phyloP scores from a whole-genome alignment of 768 basidiomycete genomes.

The Dentipellis fragilis region DNA sequence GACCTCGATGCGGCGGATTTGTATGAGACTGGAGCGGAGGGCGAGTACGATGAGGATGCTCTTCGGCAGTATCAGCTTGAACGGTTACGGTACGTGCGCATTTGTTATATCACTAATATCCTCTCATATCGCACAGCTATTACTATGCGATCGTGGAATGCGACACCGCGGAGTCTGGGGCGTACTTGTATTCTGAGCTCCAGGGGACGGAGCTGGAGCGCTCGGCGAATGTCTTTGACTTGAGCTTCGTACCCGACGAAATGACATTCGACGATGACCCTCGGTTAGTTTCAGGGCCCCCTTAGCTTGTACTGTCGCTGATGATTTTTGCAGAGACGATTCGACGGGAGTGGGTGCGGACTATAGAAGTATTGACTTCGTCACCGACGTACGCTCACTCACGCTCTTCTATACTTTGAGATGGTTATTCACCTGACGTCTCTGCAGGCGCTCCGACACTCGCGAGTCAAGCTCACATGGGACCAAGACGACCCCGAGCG shows the following conservation, averaged over 20 bases:
- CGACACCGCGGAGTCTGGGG: conserved; percentile 65
- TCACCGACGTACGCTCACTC: conserved; percentile 66
- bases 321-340: conserved; percentile 54
- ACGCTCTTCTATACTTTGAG: neutral
- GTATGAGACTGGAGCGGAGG: conserved; percentile 55
- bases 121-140: conserved; percentile 43
- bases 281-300: conserved; percentile 34
- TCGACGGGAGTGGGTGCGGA: conserved; percentile 46
- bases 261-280: conserved; percentile 78
- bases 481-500: conserved; percentile 95
- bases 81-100: conserved; percentile 60
- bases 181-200: conserved; percentile 74
- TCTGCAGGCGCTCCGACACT: conserved; percentile 84
- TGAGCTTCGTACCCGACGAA: conserved; percentile 87
- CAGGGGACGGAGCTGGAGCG: conserved; percentile 94
- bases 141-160: conserved; percentile 93
- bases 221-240: conserved; percentile 90
- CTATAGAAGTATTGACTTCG: conserved; percentile 79
- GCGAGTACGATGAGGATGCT: conserved; percentile 82
- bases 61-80: conserved; percentile 89
- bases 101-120: neutral
- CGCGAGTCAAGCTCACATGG: conserved; percentile 97
- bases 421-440: neutral
- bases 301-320: too few species aligned
- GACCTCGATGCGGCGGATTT: conserved; percentile 58